These are phyloP conservation scores for Yamadazyma paraphyllophila DNA, from an alignment of 805 yeast genomes.

Conservation along the genomic window DNA sequence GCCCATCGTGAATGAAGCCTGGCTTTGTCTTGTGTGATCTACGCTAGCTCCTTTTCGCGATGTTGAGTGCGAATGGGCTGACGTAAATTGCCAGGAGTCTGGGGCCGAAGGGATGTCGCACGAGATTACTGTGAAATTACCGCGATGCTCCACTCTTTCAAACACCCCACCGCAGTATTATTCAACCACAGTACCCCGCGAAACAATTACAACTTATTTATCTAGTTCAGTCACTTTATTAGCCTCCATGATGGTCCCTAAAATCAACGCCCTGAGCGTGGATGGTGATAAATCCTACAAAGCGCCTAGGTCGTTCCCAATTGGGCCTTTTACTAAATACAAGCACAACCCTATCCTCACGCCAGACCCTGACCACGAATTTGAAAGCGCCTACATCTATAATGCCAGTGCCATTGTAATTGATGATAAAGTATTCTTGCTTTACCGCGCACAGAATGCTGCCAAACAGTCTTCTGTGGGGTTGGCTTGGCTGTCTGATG, in stretches of 20 bases:
- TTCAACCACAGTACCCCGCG: not conserved
- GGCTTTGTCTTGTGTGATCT: too few species aligned
- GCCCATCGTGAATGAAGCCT: constrained; percentile 51
- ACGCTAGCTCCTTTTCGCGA: not conserved
- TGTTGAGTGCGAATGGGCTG: not conserved
- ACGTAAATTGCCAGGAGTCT: not conserved
- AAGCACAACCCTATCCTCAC: constrained; percentile 35
- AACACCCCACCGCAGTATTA: too few species aligned
- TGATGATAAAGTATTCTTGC: constrained; percentile 33
- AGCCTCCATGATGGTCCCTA: constrained; percentile 26
- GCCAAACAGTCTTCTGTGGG: constrained; percentile 35
- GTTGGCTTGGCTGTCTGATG: constrained; percentile 42
- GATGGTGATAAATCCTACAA: constrained; percentile 32
- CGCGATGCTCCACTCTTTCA: too few species aligned
- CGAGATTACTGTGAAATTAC: too few species aligned
- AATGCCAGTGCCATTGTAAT: constrained; percentile 44
- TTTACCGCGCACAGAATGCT: constrained; percentile 40
- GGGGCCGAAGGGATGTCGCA: too few species aligned
- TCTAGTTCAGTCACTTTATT: too few species aligned
- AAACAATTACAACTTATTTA: not conserved
- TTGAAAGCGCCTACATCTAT: constrained; percentile 38
- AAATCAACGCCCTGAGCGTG: constrained; percentile 21
- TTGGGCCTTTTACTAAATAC: constrained; percentile 40
- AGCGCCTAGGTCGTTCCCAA: constrained; percentile 37
- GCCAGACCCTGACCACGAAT: constrained; percentile 37